These are phyloP conservation scores for Odontarrhena argentea DNA, from an alignment of 345 rosid genomes.

Conservation along the genomic window DNA sequence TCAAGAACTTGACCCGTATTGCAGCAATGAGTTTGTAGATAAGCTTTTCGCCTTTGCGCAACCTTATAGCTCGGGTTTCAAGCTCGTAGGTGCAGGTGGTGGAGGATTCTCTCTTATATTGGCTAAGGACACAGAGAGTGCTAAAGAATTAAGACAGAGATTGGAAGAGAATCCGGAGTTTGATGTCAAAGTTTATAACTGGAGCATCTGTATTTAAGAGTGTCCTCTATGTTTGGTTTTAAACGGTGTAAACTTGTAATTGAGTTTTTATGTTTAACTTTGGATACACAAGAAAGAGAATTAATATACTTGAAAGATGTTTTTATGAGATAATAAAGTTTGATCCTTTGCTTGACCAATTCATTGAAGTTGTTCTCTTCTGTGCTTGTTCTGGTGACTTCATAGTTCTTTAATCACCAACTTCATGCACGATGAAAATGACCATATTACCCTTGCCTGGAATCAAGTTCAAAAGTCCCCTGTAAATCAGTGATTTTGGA, in stretches of 20 bases:
- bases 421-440: not conserved
- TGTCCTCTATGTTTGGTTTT: slow-evolving; percentile 7
- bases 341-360: slow-evolving; percentile 34
- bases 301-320: not conserved
- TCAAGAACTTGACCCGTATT: slow-evolving; percentile 93
- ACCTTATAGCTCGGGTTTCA: slow-evolving; percentile 84
- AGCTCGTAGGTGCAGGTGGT: slow-evolving; percentile 98
- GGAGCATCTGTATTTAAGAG: slow-evolving; percentile 51
- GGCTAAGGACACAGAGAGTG: slow-evolving; percentile 58
- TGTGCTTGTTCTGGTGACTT: slow-evolving; percentile 13
- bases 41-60: slow-evolving; percentile 62
- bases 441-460: slow-evolving; percentile 26
- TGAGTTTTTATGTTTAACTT: not conserved
- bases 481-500: not conserved
- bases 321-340: not conserved
- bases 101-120: slow-evolving; percentile 87
- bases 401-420: slow-evolving; percentile 6
- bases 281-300: not conserved
- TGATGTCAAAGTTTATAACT: slow-evolving; percentile 61
- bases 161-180: slow-evolving; percentile 55
- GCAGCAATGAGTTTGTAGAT: slow-evolving; percentile 91
- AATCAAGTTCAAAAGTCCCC: slow-evolving; percentile 21
- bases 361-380: slow-evolving; percentile 30
- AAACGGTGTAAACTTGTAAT: not conserved
- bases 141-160: slow-evolving; percentile 51